Evolutionary conservation across 2,329 filamentous ascomycete species (phyloP).

Genomic region (Penicillium sp.): DNA sequence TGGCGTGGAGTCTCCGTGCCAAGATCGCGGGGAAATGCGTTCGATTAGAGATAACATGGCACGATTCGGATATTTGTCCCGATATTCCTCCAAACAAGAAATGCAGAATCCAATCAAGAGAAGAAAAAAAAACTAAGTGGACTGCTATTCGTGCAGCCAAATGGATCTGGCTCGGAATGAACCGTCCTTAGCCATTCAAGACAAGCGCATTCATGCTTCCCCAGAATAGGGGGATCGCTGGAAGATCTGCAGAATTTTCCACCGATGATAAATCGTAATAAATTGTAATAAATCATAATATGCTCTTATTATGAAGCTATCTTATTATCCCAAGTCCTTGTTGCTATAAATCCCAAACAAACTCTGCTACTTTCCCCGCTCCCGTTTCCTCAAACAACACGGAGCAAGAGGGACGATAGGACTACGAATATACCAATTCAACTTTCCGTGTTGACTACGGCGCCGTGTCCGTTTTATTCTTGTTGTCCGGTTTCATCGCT

Average conservation of each 20-base stretch:
- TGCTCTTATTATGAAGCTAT: background rate
- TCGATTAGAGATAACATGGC: background rate
- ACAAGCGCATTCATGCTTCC: background rate
- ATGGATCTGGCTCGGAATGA: background rate
- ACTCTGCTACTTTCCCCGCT: background rate
- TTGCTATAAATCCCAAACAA: background rate
- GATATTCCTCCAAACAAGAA: background rate
- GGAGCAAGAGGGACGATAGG: background rate
- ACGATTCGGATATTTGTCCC: background rate
- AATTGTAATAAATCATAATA: background rate
- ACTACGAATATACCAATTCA: background rate
- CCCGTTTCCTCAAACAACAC: constrained; percentile 20
- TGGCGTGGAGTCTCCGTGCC: background rate
- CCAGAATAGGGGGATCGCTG: background rate
- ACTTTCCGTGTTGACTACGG: constrained; percentile 7
- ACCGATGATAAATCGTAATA: background rate
- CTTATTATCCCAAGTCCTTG: no score
- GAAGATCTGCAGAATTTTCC: background rate
- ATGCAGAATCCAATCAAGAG: background rate
- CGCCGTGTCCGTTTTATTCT: constrained; percentile 10
- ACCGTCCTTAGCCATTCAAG: background rate
- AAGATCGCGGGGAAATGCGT: background rate
- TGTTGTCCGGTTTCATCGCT: background rate
- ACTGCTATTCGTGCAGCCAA: background rate
- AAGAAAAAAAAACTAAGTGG: background rate